Percentiles rank a stretch among this genome's conserved stretches.
Conservation (phyloP, 73 alveolate species). For the Tetrahymena malaccensis region DNA sequence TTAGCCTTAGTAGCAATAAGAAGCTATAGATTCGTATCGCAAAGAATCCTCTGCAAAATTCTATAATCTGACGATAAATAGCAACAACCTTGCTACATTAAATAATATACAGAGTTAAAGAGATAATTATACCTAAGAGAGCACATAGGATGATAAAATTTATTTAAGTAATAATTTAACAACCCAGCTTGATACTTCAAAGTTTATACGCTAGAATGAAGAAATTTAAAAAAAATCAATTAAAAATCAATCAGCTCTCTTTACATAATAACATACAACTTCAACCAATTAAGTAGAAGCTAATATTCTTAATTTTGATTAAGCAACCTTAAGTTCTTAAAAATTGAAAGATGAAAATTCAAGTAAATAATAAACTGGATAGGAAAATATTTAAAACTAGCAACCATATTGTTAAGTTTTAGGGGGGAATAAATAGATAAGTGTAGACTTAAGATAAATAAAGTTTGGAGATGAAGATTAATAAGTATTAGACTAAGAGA, state of each 20-base stretch:
- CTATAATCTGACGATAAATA: not conserved
- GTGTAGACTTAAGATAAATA: not conserved
- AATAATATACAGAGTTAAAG: too few relatives aligned
- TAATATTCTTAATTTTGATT: not conserved
- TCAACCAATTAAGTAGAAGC: not conserved
- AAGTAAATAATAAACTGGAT: too few relatives aligned
- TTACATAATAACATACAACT: too few relatives aligned
- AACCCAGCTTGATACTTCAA: not conserved
- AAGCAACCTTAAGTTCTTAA: too few relatives aligned
- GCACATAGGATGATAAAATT: not conserved
- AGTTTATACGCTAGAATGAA: not conserved
- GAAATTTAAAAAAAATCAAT: not conserved
- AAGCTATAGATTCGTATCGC: not conserved
- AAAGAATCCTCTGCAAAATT: not conserved
- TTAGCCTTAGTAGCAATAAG: not conserved
- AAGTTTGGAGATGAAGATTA: not conserved
- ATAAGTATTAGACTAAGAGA: not conserved
- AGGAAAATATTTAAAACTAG: too few relatives aligned
- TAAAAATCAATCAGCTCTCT: not conserved
- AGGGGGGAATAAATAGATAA: not conserved
- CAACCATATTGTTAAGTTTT: not conserved
- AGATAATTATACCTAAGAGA: not conserved
- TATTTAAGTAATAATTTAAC: too few relatives aligned
- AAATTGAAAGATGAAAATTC: too few relatives aligned
- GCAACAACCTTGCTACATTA: too few relatives aligned